phyloP scores from a whole-genome alignment of 2,329 filamentous ascomycete genomes.

The Alternaria viburni region DNA sequence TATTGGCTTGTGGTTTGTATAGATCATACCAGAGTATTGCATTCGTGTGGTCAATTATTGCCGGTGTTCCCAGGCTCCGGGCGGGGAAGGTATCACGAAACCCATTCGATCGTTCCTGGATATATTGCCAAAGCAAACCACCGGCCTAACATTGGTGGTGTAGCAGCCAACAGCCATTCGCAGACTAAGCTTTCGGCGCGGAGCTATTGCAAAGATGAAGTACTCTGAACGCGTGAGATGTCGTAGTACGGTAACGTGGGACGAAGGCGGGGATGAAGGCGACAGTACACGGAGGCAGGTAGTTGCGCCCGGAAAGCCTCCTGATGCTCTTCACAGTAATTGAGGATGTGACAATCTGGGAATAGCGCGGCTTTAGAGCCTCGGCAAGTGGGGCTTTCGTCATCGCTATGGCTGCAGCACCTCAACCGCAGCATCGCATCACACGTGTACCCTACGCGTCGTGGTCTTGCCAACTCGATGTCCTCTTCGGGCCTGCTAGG shows the following conservation, averaged over 20 bases:
- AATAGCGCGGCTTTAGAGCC: neutral
- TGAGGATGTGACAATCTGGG: neutral
- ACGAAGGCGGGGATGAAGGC: neutral
- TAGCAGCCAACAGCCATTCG: neutral
- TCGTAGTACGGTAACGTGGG: neutral
- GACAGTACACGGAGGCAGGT: neutral
- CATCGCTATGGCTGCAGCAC: neutral
- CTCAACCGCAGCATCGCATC: neutral
- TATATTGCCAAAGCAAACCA: neutral
- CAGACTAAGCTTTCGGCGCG: neutral
- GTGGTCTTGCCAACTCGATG: neutral
- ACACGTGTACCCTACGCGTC: neutral
- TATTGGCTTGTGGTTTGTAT: neutral
- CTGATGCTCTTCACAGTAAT: neutral
- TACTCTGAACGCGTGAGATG: neutral
- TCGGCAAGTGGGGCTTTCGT: slow-evolving; percentile 12
- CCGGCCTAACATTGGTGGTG: neutral
- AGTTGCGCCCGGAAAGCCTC: neutral
- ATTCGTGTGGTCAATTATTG: neutral
- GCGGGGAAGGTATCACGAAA: neutral
- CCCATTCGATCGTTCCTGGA: neutral
- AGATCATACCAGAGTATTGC: neutral
- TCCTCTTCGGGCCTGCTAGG: neutral
- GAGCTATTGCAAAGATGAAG: neutral
- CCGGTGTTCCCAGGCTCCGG: neutral